Evolutionary conservation across 768 basidiomycete genomes (phyloP).

Genomic region (Pulveroboletus frians): DNA sequence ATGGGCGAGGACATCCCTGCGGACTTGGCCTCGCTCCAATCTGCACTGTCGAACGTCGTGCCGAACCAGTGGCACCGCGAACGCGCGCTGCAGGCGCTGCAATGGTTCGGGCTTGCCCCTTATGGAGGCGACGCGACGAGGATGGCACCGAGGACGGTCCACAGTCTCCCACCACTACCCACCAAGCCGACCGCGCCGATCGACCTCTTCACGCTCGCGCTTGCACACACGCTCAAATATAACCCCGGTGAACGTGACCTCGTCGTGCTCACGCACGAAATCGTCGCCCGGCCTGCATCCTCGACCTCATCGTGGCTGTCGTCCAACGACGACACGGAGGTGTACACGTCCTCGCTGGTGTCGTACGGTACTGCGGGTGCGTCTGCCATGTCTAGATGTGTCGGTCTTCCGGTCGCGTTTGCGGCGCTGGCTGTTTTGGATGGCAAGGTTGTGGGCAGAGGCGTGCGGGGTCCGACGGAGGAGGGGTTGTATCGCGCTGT

Average conservation of each 20-base stretch:
- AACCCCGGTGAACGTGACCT: conserved; percentile 71
- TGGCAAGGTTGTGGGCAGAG: conserved; percentile 46
- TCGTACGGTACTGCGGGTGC: conserved; percentile 52
- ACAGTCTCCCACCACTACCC: conserved; percentile 41
- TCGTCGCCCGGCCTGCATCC: conserved; percentile 42
- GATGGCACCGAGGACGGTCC: not conserved
- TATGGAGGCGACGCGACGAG: not conserved
- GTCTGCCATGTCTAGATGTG: conserved; percentile 88
- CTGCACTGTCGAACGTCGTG: conserved; percentile 29
- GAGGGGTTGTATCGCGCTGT: conserved; percentile 57
- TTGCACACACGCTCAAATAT: conserved; percentile 71
- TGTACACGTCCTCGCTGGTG: conserved; percentile 63
- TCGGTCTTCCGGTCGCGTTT: conserved; percentile 83
- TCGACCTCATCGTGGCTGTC: not conserved
- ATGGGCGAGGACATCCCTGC: conserved; percentile 23
- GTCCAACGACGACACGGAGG: conserved; percentile 35
- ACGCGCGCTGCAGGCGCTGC: conserved; percentile 38
- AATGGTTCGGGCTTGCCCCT: conserved; percentile 31
- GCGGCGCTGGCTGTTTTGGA: conserved; percentile 70
- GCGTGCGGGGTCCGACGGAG: conserved; percentile 66
- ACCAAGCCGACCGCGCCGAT: conserved; percentile 45
- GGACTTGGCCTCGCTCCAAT: conserved; percentile 31
- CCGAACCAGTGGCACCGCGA: conserved; percentile 15
- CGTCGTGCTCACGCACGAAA: conserved; percentile 81
- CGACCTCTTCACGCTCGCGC: conserved; percentile 68